Evolutionary conservation across 805 yeast genomes (phyloP).

Genomic region (Lachancea fermentati): DNA sequence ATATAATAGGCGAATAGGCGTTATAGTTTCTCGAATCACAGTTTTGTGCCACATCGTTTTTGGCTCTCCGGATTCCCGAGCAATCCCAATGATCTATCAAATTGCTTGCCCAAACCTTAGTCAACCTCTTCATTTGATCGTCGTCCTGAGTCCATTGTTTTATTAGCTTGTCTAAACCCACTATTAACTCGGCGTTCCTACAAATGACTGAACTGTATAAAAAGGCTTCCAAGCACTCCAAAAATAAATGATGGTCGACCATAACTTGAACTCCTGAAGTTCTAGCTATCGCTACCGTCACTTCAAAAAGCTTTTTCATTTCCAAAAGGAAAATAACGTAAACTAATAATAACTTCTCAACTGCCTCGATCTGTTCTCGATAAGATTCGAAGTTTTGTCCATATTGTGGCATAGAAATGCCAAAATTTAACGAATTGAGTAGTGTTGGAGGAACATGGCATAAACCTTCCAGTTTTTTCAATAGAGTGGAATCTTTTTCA

Average conservation of each 20-base stretch:
- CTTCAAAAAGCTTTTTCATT: slow-evolving; percentile 8
- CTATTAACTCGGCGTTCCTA: slow-evolving; percentile 7
- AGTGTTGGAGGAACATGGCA: slow-evolving; percentile 4
- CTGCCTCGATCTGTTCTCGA: slow-evolving; percentile 4
- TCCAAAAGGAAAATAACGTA: slow-evolving; percentile 8
- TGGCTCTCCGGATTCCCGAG: not conserved
- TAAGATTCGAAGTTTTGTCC: slow-evolving; percentile 1
- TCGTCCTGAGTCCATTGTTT: slow-evolving; percentile 1
- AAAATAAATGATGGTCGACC: not conserved
- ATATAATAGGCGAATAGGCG: not conserved
- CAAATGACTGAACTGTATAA: slow-evolving; percentile 9
- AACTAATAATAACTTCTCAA: slow-evolving; percentile 7
- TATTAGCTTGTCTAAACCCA: slow-evolving; percentile 8
- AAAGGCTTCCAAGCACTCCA: slow-evolving; percentile 10
- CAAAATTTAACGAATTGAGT: slow-evolving; percentile 5
- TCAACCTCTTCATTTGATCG: not conserved
- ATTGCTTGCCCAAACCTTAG: not conserved
- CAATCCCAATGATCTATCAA: slow-evolving; percentile 3
- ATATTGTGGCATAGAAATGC: slow-evolving; percentile 1
- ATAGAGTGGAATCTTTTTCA: slow-evolving; percentile 1
- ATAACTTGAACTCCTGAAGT: not conserved
- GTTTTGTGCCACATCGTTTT: not conserved
- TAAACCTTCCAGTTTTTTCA: slow-evolving; percentile 1
- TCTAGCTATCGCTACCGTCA: not conserved
- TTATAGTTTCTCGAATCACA: not conserved